phyloP scores from a whole-genome alignment of 2,329 filamentous ascomycete species.

The Ustulina deusta region DNA sequence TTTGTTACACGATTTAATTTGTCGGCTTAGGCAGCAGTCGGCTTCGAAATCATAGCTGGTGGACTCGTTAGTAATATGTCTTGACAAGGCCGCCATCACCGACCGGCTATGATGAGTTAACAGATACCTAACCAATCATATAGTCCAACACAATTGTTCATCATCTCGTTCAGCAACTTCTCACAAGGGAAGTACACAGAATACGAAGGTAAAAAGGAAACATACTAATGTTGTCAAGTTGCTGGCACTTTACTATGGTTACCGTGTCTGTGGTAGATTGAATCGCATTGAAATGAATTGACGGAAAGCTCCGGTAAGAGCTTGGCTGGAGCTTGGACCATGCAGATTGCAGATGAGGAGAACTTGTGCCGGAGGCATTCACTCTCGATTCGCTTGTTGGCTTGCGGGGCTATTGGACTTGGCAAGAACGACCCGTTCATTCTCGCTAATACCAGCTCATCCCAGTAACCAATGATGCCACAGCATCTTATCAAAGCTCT shows the following conservation, averaged over 20 bases:
- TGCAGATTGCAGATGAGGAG: too few relatives aligned
- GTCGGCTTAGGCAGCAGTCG: not conserved
- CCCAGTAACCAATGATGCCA: constrained; percentile 20
- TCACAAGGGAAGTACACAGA: not conserved
- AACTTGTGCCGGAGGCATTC: too few relatives aligned
- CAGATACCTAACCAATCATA: too few relatives aligned
- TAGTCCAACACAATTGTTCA: not conserved
- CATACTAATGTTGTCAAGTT: too few relatives aligned
- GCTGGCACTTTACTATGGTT: too few relatives aligned
- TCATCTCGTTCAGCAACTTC: not conserved
- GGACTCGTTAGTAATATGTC: not conserved
- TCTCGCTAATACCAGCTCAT: not conserved
- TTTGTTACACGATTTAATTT: not conserved
- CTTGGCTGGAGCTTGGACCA: not conserved
- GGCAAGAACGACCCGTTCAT: constrained; percentile 10
- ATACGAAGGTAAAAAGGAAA: not conserved
- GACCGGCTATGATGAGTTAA: not conserved
- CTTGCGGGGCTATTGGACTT: constrained; percentile 14
- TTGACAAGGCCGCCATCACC: not conserved
- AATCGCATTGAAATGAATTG: not conserved
- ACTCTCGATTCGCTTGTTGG: constrained; percentile 3
- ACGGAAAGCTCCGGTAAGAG: constrained; percentile 2
- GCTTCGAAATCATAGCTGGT: not conserved
- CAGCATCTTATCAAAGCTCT: constrained; percentile 35
- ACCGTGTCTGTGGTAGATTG: too few relatives aligned